Evolutionary conservation across 306 rosid genomes (phyloP).

Genomic region (Mimosa bimucronata): DNA sequence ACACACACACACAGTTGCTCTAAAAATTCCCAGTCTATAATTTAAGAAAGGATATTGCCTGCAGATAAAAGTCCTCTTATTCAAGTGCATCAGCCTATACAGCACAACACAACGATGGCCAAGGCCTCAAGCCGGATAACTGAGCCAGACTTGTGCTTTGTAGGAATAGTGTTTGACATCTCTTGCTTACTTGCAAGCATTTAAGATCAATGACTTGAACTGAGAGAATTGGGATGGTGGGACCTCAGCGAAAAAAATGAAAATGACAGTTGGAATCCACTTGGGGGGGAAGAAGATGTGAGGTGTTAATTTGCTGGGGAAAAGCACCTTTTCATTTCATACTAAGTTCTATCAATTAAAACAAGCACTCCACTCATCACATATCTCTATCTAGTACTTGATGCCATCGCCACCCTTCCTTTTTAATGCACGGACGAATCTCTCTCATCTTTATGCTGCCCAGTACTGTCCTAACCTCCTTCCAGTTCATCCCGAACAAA

Average conservation of each 20-base stretch:
- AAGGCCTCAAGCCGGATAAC: background rate
- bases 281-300: background rate
- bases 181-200: background rate
- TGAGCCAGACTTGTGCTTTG: too few relatives aligned
- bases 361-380: slow-evolving; percentile 24
- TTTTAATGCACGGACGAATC: slow-evolving; percentile 34
- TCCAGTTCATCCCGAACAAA: slow-evolving; percentile 43
- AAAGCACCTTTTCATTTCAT: slow-evolving; percentile 31
- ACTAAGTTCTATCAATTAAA: slow-evolving; percentile 32
- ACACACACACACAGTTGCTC: too few relatives aligned
- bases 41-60: too few relatives aligned
- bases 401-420: slow-evolving; percentile 28
- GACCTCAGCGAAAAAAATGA: background rate
- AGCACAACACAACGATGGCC: background rate
- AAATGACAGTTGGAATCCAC: slow-evolving; percentile 14
- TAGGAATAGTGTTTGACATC: background rate
- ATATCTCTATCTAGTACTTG: slow-evolving; percentile 18
- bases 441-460: slow-evolving; percentile 23
- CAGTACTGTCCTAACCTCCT: slow-evolving; percentile 38
- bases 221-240: background rate
- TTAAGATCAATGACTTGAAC: background rate
- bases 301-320: slow-evolving; percentile 10
- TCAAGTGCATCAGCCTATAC: background rate
- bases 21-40: too few relatives aligned
- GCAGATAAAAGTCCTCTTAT: too few relatives aligned